Evolutionary conservation across 1,284 basidiomycete genomes (phyloP), one percentile per base, ranked within the genome.

Genomic region (Fistulinella cinereoalba): DNA sequence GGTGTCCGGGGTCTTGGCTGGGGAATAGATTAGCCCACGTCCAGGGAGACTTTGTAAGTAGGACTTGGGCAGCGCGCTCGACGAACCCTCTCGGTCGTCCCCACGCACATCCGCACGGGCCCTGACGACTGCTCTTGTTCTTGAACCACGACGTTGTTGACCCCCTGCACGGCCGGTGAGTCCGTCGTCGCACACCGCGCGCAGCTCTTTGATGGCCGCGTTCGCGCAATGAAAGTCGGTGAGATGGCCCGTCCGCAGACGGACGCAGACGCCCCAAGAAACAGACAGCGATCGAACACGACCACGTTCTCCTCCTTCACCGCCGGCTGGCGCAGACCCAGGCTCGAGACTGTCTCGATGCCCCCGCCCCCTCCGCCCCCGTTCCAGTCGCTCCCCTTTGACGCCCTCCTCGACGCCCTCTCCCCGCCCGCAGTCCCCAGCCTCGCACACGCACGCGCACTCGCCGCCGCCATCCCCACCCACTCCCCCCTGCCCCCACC

Each of bases 341-440:
- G 67, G 53, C 32, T 61, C 42, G 66, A 75, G 56, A 60, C 65
- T 28, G 55, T 61, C 21, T 55, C 69, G 2, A 51, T 57, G 19
- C 54, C 66, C 8, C 31, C 29, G 36, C n/a, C n/a, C n/a, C 53
- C 58, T 12, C 55, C 57, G 16, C 43, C 48, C 23, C 57, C 50
- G n/a, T 36, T 46, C 47, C 65, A 44, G 47, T 48, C 36, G 43
- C 63, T 76, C 8, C 55, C 74, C 2, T 56, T 80, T 21, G 72
- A 77, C 32, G 71, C 65, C 27, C 70, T 83, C 23, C 72, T 82
- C 25, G 67, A 75, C 37, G 69, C 72, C 13, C 68, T 83, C 31
- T 71, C 71, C 1, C 78, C 80, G 3, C 80, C 82, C 27, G 70
- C 76, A 4, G 79, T 80, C 11, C 81, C 81, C 4, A 81, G 79